Conservation (phyloP, 192 early-diverging fungal species). For the Backusella westeae region DNA sequence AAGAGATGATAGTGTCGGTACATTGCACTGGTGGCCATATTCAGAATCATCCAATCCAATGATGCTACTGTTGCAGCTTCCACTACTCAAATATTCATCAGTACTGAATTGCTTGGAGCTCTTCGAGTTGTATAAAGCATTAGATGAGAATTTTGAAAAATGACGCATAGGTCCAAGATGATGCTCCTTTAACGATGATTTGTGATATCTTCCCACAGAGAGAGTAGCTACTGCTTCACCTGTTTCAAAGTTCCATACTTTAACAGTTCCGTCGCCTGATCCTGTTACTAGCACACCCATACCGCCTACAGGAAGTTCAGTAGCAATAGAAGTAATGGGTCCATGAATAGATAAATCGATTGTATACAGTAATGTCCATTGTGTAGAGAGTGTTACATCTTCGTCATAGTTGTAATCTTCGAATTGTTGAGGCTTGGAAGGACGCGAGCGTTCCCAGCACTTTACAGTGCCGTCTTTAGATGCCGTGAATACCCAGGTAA, state of each 20-base stretch:
- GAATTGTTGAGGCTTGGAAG: background rate
- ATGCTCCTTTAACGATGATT: background rate
- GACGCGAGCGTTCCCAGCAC: conserved; percentile 24
- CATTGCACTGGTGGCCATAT: background rate
- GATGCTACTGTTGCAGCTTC: background rate
- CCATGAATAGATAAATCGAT: background rate
- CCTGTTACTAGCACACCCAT: conserved; percentile 33
- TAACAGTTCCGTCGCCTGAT: conserved; percentile 23
- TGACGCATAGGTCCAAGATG: background rate
- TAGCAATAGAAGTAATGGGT: conserved; percentile 13
- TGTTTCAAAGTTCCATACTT: conserved; percentile 33
- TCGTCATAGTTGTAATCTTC: background rate
- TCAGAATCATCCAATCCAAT: background rate
- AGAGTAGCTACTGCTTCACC: conserved; percentile 22
- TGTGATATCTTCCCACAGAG: background rate
- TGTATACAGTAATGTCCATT: conserved; percentile 26
- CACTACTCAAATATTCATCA: background rate
- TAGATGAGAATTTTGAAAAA: background rate
- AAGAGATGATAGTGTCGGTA: background rate
- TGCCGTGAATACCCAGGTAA: conserved; percentile 31
- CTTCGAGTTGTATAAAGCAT: background rate
- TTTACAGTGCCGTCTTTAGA: conserved; percentile 31
- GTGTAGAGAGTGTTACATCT: background rate
- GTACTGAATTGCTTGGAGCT: background rate
- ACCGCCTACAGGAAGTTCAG: conserved; percentile 28